Percentiles rank a stretch among this genome's conserved stretches.
These are phyloP conservation scores for Alternaria postmessia DNA, from an alignment of 2,329 filamentous ascomycete genomes.

Conservation along the genomic window DNA sequence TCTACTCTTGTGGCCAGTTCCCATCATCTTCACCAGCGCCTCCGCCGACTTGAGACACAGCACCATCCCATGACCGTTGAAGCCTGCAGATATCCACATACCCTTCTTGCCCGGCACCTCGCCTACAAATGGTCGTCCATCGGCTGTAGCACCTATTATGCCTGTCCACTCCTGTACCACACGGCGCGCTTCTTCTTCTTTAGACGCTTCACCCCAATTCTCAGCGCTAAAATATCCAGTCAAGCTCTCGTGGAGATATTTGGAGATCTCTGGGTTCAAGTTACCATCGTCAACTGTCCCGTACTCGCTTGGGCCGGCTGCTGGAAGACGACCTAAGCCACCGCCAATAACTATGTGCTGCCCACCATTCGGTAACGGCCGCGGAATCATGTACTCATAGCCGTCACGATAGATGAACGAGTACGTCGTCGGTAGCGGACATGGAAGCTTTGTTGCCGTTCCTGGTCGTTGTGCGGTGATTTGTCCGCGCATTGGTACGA, in stretches of 20 bases:
- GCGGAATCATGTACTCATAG: conserved; percentile 73
- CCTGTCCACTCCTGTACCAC: conserved; percentile 56
- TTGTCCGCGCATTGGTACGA: conserved; percentile 54
- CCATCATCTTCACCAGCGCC: conserved; percentile 65
- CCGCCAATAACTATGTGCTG: conserved; percentile 71
- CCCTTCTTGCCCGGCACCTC: conserved; percentile 53
- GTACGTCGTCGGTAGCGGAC: conserved; percentile 61
- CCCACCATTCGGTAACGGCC: conserved; percentile 49
- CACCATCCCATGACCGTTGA: conserved; percentile 73
- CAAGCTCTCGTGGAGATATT: conserved; percentile 56
- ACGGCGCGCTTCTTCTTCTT: conserved; percentile 26
- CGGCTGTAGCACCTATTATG: conserved; percentile 62
- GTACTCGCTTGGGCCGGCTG: conserved; percentile 58
- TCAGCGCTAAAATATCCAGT: conserved; percentile 60
- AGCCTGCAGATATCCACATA: conserved; percentile 66
- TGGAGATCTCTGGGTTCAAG: conserved; percentile 61
- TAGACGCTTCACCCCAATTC: conserved; percentile 47
- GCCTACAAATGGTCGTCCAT: conserved; percentile 60
- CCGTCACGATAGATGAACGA: conserved; percentile 68
- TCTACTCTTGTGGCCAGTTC: conserved; percentile 40
- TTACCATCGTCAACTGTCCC: conserved; percentile 65
- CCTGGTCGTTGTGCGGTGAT: conserved; percentile 50
- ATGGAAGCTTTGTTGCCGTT: conserved; percentile 47
- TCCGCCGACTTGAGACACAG: conserved; percentile 67
- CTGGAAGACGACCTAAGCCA: conserved; percentile 56